Conservation (phyloP, 768 basidiomycete species). For the Coprinopsis marcescibilis region DNA sequence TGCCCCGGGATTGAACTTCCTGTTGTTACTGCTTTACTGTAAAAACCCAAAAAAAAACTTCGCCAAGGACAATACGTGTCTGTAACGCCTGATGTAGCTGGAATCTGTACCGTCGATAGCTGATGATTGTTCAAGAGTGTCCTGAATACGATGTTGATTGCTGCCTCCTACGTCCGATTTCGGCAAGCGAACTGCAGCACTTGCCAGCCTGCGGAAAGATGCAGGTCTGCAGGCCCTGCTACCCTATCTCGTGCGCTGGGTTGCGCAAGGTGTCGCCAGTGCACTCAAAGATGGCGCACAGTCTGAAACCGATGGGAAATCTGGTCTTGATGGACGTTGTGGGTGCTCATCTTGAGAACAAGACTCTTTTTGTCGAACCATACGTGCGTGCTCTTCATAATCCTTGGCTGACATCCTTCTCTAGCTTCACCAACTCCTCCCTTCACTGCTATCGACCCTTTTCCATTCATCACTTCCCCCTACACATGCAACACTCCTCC, state of each 20-base stretch:
- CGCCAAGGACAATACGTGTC: too few relatives aligned
- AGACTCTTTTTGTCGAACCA: slow-evolving; percentile 89
- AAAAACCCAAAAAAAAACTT: too few relatives aligned
- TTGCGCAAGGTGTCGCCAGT: slow-evolving; percentile 78
- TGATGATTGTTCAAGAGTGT: too few relatives aligned
- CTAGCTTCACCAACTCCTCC: slow-evolving; percentile 93
- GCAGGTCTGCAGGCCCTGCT: slow-evolving; percentile 88
- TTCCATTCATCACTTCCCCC: slow-evolving; percentile 81
- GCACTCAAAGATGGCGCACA: slow-evolving; percentile 55
- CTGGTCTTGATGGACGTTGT: slow-evolving; percentile 78
- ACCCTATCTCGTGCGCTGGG: slow-evolving; percentile 93
- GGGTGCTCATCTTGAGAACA: slow-evolving; percentile 79
- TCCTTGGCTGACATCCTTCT: slow-evolving; percentile 2
- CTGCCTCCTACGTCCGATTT: slow-evolving; percentile 64
- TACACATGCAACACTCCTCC: slow-evolving; percentile 63
- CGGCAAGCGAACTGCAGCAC: slow-evolving; percentile 78
- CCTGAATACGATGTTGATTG: too few relatives aligned
- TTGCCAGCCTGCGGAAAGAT: slow-evolving; percentile 84
- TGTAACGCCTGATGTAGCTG: too few relatives aligned
- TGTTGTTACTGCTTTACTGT: too few relatives aligned
- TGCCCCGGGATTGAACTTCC: too few relatives aligned
- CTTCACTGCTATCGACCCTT: slow-evolving; percentile 86
- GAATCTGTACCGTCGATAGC: too few relatives aligned
- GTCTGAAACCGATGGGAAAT: slow-evolving; percentile 61
- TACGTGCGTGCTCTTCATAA: slow-evolving; percentile 62